Conservation (phyloP, 176 grass and related monocot species). For the Juncus inflexus region DNA sequence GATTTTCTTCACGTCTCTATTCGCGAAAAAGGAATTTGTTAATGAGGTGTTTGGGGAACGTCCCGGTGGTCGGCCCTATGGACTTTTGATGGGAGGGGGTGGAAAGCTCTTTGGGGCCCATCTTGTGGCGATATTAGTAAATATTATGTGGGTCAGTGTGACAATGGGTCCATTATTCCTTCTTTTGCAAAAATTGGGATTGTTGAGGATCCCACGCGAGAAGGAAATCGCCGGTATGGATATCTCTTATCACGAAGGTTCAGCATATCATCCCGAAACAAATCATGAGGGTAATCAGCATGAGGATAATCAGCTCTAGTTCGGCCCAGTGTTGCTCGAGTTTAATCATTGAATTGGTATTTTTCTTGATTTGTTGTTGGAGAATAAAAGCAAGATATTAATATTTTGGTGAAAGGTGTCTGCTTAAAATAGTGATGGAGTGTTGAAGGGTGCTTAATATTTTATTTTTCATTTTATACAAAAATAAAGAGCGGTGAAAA, state of each 20-base stretch:
- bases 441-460: too few relatives aligned
- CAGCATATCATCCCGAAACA: constrained; percentile 16
- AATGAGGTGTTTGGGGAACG: constrained; percentile 29
- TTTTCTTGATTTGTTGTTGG: too few relatives aligned
- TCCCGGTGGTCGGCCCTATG: constrained; percentile 24
- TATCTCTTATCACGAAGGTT: constrained; percentile 27
- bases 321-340: too few relatives aligned
- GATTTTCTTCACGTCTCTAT: constrained; percentile 42
- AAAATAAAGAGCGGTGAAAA: too few relatives aligned
- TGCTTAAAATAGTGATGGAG: too few relatives aligned
- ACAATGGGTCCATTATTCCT: constrained; percentile 38
- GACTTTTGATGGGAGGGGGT: constrained; percentile 44
- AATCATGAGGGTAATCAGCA: not conserved
- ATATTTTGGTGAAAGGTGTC: too few relatives aligned
- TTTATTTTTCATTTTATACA: too few relatives aligned
- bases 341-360: too few relatives aligned
- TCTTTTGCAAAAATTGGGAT: constrained; percentile 11
- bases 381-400: too few relatives aligned
- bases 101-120: constrained; percentile 33
- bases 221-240: constrained; percentile 35
- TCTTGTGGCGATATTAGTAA: constrained; percentile 30
- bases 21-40: constrained; percentile 38
- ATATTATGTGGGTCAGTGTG: constrained; percentile 32
- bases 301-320: too few relatives aligned
- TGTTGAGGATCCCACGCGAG: constrained; percentile 18